Conservation (phyloP, 78 protist species). For the Chrysochromulina tobinii region DNA sequence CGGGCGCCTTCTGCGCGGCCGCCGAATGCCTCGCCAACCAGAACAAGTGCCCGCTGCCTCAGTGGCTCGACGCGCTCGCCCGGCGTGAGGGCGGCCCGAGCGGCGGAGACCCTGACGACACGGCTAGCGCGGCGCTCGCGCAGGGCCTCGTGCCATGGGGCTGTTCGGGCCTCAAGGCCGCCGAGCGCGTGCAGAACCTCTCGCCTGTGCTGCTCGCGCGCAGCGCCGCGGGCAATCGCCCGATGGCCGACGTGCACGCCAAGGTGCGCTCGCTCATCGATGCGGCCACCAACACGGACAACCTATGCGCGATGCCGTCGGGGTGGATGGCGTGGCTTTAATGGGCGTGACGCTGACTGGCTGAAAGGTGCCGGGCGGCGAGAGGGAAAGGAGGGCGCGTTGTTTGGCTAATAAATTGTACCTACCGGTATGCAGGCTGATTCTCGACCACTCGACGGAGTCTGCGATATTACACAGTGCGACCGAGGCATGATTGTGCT, state of each 20-base stretch:
- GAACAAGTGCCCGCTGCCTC: not conserved
- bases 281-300: not conserved
- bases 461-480: too few relatives aligned
- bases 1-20: constrained; percentile 29
- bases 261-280: not conserved
- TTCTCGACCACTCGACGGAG: too few relatives aligned
- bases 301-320: not conserved
- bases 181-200: not conserved
- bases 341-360: not conserved
- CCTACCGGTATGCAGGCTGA: too few relatives aligned
- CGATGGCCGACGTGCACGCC: not conserved
- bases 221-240: too few relatives aligned
- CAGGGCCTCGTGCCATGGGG: not conserved
- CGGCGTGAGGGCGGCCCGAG: not conserved
- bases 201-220: not conserved
- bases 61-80: not conserved
- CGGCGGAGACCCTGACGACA: not conserved
- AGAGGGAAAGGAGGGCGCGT: too few relatives aligned
- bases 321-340: constrained; percentile 35
- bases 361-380: too few relatives aligned
- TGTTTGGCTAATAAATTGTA: too few relatives aligned
- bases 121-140: not conserved
- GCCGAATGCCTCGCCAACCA: not conserved
- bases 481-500: too few relatives aligned
- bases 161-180: not conserved